Evolutionary conservation across 2,329 filamentous ascomycete species (phyloP), one percentile per base, ranked within the genome.

Genomic region (Dryadomyces sulphureus): DNA sequence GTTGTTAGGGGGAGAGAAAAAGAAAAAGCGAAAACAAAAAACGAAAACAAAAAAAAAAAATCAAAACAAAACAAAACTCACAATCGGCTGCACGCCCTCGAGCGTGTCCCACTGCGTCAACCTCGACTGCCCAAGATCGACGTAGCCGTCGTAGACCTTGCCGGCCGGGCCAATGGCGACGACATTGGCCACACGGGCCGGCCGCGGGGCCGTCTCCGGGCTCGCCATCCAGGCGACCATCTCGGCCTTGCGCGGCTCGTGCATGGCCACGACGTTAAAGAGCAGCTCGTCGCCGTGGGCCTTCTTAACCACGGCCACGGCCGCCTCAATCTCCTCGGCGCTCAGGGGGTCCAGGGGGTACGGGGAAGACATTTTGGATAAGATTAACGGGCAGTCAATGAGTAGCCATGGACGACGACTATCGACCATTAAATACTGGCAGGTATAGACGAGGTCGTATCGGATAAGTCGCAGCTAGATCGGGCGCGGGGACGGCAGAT

Each of bases 211-310:
- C 9, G 68, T 70, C 19, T 75, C 64, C 1, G 83, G 77, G 48
- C 78, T 70, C 42, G 73, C 77, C 12, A 94, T 64, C 86, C 86
- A 94, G 49, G 73, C 75, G 59, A 79, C 69, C 84, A 94, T 88
- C 55, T 87, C 79, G 40, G 73, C 77, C 69, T 94, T 94, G 52
- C 81, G 81, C 42, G 88, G 88, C 68, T 94, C 88, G 56, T 79
- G 81, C 24, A 94, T 68, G 2, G 85, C 84, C 47, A 94, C 80
- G 2, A 88, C 84, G 67, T 94, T 92, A 74, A 89, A 94, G 62
- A 79, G 78, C 49, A 93, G 71, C 42, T 81, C 70, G 40, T 81
- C 71, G 48, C 77, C 69, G 59, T 94, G 71, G 49, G 81, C 71
- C 54, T 80, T 76, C 50, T 77, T 79, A 52, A 94, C 70, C 27